Conservation (phyloP, 2,329 filamentous ascomycete species). For the Pseudogymnoascus sp. region DNA sequence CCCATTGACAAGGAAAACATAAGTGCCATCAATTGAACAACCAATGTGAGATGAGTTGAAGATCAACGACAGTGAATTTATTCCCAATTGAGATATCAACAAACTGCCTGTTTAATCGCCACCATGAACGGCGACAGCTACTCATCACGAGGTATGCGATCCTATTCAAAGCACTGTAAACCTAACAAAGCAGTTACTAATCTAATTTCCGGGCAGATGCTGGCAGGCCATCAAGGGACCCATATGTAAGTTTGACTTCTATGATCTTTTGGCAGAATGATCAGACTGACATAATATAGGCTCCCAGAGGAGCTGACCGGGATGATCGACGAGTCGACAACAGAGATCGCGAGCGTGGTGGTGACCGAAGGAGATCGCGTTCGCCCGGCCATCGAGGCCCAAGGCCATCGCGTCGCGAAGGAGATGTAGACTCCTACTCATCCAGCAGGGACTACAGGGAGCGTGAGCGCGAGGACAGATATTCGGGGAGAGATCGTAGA, state of each 20-base stretch:
- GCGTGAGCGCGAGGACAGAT: constrained; percentile 87
- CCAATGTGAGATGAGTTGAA: constrained; percentile 1
- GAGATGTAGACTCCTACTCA: constrained; percentile 78
- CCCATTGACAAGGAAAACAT: constrained; percentile 6
- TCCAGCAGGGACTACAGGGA: constrained; percentile 89
- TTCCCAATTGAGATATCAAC: background rate
- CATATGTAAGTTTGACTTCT: constrained; percentile 36
- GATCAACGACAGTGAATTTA: constrained; percentile 1
- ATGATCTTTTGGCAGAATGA: constrained; percentile 12
- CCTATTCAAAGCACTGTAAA: constrained; percentile 23
- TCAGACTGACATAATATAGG: constrained; percentile 19
- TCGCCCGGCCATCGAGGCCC: constrained; percentile 70
- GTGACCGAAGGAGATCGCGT: constrained; percentile 69
- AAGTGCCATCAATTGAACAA: constrained; percentile 6
- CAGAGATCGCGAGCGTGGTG: constrained; percentile 38
- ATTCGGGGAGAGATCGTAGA: constrained; percentile 58
- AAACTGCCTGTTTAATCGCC: constrained; percentile 13
- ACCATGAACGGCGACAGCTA: constrained; percentile 83
- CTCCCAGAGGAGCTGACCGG: constrained; percentile 22
- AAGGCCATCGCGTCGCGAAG: constrained; percentile 59
- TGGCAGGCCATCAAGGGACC: constrained; percentile 42
- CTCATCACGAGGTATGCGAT: constrained; percentile 58
- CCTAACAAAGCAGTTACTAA: constrained; percentile 23
- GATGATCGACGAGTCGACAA: constrained; percentile 34
- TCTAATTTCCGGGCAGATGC: constrained; percentile 38